Evolutionary conservation across 2,329 filamentous ascomycete genomes (phyloP), one percentile per base, ranked within the genome.

Genomic region (Calycina herbarum): DNA sequence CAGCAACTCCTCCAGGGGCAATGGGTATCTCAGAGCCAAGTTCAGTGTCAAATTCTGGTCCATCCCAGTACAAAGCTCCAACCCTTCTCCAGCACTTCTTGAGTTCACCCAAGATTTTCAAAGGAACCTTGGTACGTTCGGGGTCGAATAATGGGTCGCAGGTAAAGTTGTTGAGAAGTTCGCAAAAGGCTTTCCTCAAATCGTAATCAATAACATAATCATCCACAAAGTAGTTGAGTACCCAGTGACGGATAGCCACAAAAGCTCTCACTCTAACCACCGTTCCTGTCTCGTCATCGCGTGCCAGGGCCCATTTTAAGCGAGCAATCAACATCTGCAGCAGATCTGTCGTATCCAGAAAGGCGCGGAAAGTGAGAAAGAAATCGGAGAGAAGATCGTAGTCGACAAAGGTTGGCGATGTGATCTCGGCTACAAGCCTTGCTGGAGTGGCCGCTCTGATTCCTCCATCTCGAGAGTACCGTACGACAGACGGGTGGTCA

Each of bases 381-480:
- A 99, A 99, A 77, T 99, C 95, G 0, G 95, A 98, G 4, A 99
- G 86, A 5, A 99, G 84, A 74, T 98, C 94, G 76, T 99, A 99
- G 77, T 99, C 94, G 74, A 99, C 87, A 76, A 98, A 97, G 60
- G 88, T 93, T 17, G 95, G 93, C 0, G 95, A 98, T 0, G 95
- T 98, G 69, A 99, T 97, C 78, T 99, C 94, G 13, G 94, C 94
- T 60, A 99, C 92, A 45, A 99, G 87, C 13, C 95, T 89, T 2
- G 94, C 89, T 1, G 94, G 93, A 0, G 93, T 97, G 15, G 95
- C 95, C 40, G 95, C 95, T 35, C 89, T 89, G 24, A 99, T 94
- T 54, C 92, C 86, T 59, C 89, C 88, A 11, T 86, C 87, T 3
- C 82, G 80, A 2, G 92, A 89, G 77, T 96, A 97, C 65, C 92